These are phyloP conservation scores for Fusarium sp. DNA, from an alignment of 2,329 filamentous ascomycete species.

Conservation along the genomic window DNA sequence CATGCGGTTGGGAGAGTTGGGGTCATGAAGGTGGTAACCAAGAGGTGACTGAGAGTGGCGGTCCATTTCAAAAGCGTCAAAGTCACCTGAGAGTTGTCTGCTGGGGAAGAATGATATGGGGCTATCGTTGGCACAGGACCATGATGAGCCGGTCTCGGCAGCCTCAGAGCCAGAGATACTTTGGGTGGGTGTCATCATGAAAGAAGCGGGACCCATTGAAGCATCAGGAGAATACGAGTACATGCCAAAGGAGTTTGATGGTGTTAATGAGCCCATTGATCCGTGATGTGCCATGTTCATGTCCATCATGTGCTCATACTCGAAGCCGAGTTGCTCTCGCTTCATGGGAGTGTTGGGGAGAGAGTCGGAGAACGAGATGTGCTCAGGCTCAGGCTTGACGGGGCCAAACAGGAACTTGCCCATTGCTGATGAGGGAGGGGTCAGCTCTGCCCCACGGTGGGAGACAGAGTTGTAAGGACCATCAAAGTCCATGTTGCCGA, in stretches of 20 bases:
- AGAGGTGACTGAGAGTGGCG: constrained; percentile 49
- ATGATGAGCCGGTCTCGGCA: constrained; percentile 48
- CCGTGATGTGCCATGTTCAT: constrained; percentile 47
- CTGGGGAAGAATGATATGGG: constrained; percentile 52
- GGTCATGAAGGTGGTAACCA: constrained; percentile 44
- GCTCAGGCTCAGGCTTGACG: constrained; percentile 48
- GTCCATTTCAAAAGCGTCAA: constrained; percentile 48
- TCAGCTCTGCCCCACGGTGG: constrained; percentile 46
- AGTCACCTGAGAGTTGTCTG: constrained; percentile 44
- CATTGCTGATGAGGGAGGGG: constrained; percentile 47
- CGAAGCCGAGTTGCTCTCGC: constrained; percentile 46
- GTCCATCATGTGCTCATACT: constrained; percentile 52
- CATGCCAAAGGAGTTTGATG: constrained; percentile 48
- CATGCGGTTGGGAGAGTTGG: constrained; percentile 45
- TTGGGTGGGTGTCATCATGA: constrained; percentile 52
- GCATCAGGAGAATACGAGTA: constrained; percentile 48
- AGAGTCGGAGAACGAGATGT: constrained; percentile 43
- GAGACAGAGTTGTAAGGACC: constrained; percentile 40
- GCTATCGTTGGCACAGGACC: constrained; percentile 52
- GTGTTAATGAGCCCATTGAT: constrained; percentile 50
- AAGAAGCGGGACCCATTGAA: constrained; percentile 45
- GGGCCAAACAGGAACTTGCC: constrained; percentile 47
- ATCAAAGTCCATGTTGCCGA: constrained; percentile 50
- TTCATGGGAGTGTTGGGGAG: constrained; percentile 50
- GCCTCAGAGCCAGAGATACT: constrained; percentile 52